Base-by-base conservation (phyloP, 345 rosid genomes). In the Lepidium aucheri region DNA sequence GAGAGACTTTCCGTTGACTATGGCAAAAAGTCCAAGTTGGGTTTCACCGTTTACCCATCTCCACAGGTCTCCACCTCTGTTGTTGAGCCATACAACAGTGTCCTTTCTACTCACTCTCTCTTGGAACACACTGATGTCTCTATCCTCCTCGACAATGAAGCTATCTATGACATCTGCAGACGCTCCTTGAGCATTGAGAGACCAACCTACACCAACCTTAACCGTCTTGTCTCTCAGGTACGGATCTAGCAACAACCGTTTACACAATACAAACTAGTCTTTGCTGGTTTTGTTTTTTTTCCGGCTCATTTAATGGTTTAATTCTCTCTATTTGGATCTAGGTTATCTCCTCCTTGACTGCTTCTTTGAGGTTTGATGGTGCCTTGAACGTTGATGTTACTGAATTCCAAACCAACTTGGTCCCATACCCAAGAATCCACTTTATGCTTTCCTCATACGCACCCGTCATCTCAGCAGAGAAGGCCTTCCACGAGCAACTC, bases 391-490 rank as follows among this genome's bases (percentile, higher is more conserved):
- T 86, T 47, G 93, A 86, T 17, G 90, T 86, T 8, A 86, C 86
- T 12, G 93, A 86, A 24, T 86, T 86, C 86, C 90, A 86, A 56
- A 86, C 93, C 60, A 86, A 86, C 70, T 72, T 86, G 80, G 90
- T 86, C 49, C 93, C 90, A 2, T 86, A 86, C 80, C 93, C 93
- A 18, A 85, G 93, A 63, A 86, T 86, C 74, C 93, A 86, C 77
- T 86, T 86, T 76, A 85, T 86, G 93, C 93, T 86, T 81, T 86
- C 90, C 36, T 86, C 90, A 0, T 86, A 86, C 39, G 93, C 93
- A 2, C 90, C 88, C 3, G 93, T 86, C 72, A 86, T 86, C 70
- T 86, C 93, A 0, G 86, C 64, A 70, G 86, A 59, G 82, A 74
- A 74, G 17, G 86, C 57, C 82, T 86, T 32, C 83, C 93, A 1